Base-by-base conservation (phyloP, 2,329 filamentous ascomycete species). In the Metarhizium guizhouense region DNA sequence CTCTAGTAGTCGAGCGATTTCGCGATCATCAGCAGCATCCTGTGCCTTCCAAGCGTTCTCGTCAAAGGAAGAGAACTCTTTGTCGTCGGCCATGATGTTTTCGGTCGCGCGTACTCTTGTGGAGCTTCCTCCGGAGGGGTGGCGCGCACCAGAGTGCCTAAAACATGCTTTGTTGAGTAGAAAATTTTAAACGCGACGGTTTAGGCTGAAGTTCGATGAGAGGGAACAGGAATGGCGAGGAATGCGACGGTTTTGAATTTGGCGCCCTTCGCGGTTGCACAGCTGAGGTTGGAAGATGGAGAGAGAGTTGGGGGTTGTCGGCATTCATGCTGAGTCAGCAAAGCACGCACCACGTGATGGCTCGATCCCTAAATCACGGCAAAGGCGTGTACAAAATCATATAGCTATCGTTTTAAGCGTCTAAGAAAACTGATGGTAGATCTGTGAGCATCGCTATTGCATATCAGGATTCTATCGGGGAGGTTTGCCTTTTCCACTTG, bases 11-110 rank as follows among this genome's bases (percentile, higher is more conserved):
- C 68, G 70, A 34, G 75, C 68, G 32, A 81, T 76, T 54, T 73
- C 70, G 52, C 68, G 70, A 29, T 81, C 75, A 61, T 84, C 79
- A 36, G 75, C 72, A 29, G 70, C 74, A 56, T 78, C 69, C 58
- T 80, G 76, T 20, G 65, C 70, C 57, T 71, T 70, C 71, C 70
- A 73, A 55, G 63, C 66, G 10, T 57, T 63, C 54, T 70, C 69
- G 61, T 70, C 67, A 7, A 70, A 63, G 1, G 68, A 69, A 60
- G 70, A 64, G 61, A 69, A 69, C 40, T 70, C 63, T 57, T 60
- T 60, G 29, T 70, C 63, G 4, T 67, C 65, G 32, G 63, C 61
- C 71, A 73, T 73, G 60, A 52, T 68, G 20, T 38, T 14, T 47
- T 38, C 25, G 8, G 20, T 40, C 47, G 18, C 55, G 57, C 63